Percentiles rank a stretch among this genome's conserved stretches.
Evolutionary conservation across 495 filamentous ascomycete species (phyloP).

Genomic region (Talaromyces liani): DNA sequence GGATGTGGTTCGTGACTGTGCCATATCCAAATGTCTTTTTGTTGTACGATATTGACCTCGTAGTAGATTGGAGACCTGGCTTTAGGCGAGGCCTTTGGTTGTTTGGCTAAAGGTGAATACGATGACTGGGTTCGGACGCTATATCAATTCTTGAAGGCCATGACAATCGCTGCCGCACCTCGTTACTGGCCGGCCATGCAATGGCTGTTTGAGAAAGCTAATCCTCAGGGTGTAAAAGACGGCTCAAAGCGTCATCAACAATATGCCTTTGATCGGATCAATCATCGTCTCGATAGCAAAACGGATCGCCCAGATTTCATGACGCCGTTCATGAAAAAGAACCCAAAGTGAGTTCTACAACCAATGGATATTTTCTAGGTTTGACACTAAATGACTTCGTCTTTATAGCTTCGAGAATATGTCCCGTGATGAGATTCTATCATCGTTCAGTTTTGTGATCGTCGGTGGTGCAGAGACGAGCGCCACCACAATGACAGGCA

Average conservation of each 20-base stretch:
- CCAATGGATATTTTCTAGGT: background rate
- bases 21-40: background rate
- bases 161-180: slow-evolving; percentile 17
- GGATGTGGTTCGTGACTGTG: slow-evolving; percentile 15
- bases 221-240: slow-evolving; percentile 23
- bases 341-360: background rate
- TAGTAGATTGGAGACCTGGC: slow-evolving; percentile 20
- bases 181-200: slow-evolving; percentile 22
- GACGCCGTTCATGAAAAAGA: slow-evolving; percentile 15
- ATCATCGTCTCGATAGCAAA: slow-evolving; percentile 22
- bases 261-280: slow-evolving; percentile 23
- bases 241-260: slow-evolving; percentile 21
- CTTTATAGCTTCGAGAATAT: slow-evolving; percentile 11
- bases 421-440: slow-evolving; percentile 17
- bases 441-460: slow-evolving; percentile 6
- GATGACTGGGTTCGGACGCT: slow-evolving; percentile 36
- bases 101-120: slow-evolving; percentile 19
- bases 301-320: slow-evolving; percentile 11
- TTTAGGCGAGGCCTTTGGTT: slow-evolving; percentile 26
- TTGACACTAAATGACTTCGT: background rate
- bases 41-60: background rate
- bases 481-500: background rate
- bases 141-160: slow-evolving; percentile 14
- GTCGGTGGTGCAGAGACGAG: background rate
- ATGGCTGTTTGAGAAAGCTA: slow-evolving; percentile 19